phyloP scores from a whole-genome alignment of 2,329 filamentous ascomycete species.

The Aspergillus bombycis region DNA sequence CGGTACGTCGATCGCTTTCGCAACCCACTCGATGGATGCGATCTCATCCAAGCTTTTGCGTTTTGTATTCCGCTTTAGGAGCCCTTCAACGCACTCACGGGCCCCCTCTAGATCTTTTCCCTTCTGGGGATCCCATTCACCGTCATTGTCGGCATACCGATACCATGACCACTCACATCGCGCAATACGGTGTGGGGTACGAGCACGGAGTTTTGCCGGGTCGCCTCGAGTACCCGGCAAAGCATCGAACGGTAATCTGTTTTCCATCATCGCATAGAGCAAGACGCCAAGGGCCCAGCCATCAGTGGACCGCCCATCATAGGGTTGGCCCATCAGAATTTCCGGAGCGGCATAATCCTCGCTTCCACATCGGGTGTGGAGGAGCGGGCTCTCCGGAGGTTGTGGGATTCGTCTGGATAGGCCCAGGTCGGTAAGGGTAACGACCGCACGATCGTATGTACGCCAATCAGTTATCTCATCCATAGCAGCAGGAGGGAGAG shows the following conservation, averaged over 20 bases:
- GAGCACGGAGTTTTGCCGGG: constrained; percentile 72
- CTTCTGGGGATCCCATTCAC: constrained; percentile 77
- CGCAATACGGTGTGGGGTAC: constrained; percentile 92
- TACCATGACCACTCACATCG: constrained; percentile 96
- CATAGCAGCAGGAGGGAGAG: constrained; percentile 71
- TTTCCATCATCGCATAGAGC: constrained; percentile 90
- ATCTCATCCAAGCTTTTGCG: constrained; percentile 78
- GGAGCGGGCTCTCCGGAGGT: constrained; percentile 74
- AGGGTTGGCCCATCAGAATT: constrained; percentile 91
- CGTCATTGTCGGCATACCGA: constrained; percentile 78
- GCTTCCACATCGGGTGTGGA: constrained; percentile 92
- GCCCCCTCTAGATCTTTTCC: constrained; percentile 72
- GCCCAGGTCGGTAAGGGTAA: constrained; percentile 89
- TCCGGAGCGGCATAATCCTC: constrained; percentile 98
- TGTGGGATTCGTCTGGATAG: constrained; percentile 79
- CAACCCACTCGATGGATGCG: constrained; percentile 74
- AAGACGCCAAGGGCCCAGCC: constrained; percentile 95
- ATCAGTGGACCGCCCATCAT: constrained; percentile 89
- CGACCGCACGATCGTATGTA: constrained; percentile 77
- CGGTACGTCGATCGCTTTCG: constrained; percentile 69
- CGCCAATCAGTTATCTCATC: constrained; percentile 70
- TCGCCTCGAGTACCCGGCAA: constrained; percentile 75
- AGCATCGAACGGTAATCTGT: constrained; percentile 90
- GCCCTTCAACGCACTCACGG: constrained; percentile 77
- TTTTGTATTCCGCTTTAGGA: constrained; percentile 80